Evolutionary conservation across 2,329 filamentous ascomycete species (phyloP).

Genomic region (Blastomyces gilchristii): DNA sequence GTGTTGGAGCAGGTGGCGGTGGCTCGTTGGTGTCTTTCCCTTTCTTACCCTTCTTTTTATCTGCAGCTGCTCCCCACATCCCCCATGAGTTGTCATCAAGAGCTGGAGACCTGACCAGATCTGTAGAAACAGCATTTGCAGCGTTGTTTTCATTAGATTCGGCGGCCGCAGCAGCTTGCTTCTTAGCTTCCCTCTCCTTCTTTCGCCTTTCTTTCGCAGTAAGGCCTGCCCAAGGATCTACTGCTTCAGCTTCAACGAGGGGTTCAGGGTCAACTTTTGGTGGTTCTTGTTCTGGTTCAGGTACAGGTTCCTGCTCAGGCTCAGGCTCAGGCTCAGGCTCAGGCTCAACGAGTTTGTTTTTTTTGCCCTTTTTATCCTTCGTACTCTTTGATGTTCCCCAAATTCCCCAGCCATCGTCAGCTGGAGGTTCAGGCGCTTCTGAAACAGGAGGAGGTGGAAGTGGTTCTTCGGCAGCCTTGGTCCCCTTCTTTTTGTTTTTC

Average conservation of each 20-base stretch:
- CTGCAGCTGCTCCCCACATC: conserved; percentile 30
- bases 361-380: conserved; percentile 31
- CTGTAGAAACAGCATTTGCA: conserved; percentile 10
- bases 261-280: conserved; percentile 20
- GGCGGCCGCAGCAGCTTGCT: conserved; percentile 29
- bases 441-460: conserved; percentile 20
- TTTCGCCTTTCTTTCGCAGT: conserved; percentile 40
- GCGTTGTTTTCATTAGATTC: conserved; percentile 23
- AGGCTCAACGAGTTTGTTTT: conserved; percentile 16
- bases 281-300: conserved; percentile 18
- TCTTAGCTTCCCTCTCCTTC: conserved; percentile 39
- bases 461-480: conserved; percentile 20
- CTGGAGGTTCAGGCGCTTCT: conserved; percentile 13
- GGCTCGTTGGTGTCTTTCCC: conserved; percentile 34
- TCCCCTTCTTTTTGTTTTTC: conserved; percentile 34
- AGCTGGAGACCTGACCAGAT: conserved; percentile 11
- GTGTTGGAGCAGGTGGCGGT: conserved; percentile 40
- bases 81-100: conserved; percentile 21
- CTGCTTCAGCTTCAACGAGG: conserved; percentile 19
- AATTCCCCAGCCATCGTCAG: conserved; percentile 22
- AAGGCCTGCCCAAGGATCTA: conserved; percentile 27
- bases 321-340: conserved; percentile 7
- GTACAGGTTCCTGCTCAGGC: conserved; percentile 11
- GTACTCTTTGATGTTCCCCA: conserved; percentile 29
- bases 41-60: conserved; percentile 43